These are phyloP conservation scores for Lizonia empirigonia DNA, from an alignment of 2,329 filamentous ascomycete species.

Conservation along the genomic window DNA sequence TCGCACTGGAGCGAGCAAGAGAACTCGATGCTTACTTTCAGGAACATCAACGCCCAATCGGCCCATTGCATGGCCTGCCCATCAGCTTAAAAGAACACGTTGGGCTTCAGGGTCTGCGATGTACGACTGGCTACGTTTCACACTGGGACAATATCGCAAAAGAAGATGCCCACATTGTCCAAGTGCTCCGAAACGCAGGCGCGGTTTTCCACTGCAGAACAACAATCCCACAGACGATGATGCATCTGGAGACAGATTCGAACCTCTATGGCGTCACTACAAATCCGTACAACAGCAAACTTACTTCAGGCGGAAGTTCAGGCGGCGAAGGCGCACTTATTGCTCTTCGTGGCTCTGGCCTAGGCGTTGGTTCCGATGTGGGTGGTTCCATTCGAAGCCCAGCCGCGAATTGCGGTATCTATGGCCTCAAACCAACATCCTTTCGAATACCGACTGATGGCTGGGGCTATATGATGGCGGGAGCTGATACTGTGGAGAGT, in stretches of 20 bases:
- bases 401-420: constrained; percentile 42
- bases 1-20: constrained; percentile 48
- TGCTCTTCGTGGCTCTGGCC: constrained; percentile 57
- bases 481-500: constrained; percentile 54
- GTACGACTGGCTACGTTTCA: constrained; percentile 57
- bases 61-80: constrained; percentile 59
- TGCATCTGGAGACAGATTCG: constrained; percentile 59
- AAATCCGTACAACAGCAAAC: constrained; percentile 59
- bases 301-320: constrained; percentile 60
- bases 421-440: constrained; percentile 51
- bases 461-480: constrained; percentile 52
- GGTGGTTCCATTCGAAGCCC: constrained; percentile 31
- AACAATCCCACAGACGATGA: constrained; percentile 59
- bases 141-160: constrained; percentile 55
- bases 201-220: constrained; percentile 60
- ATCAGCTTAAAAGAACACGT: constrained; percentile 60
- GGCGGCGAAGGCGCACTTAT: constrained; percentile 64
- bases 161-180: constrained; percentile 56
- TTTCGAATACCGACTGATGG: constrained; percentile 53
- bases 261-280: constrained; percentile 60
- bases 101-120: constrained; percentile 55
- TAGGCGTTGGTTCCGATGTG: constrained; percentile 54
- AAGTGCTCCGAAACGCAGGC: constrained; percentile 57
- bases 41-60: constrained; percentile 47
- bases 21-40: constrained; percentile 50